A percentile compares a stretch with the other conserved stretches of the same genome.
Evolutionary conservation across 83 land plant genomes (phyloP).

Genomic region (Larix sibirica): DNA sequence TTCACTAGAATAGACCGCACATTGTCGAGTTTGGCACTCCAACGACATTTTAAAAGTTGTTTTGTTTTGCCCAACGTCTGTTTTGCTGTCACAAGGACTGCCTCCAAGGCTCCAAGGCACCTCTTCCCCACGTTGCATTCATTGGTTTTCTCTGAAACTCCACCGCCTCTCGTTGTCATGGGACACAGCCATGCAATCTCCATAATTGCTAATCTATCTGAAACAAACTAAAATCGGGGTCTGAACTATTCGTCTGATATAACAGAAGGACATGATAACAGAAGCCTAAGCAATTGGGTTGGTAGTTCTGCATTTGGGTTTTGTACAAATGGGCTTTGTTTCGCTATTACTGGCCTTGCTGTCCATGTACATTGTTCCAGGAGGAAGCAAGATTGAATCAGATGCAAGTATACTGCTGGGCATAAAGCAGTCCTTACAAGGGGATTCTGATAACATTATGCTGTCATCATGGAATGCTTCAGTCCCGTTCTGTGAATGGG

Average conservation of each 20-base stretch:
- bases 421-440: conserved; percentile 56
- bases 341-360: background rate
- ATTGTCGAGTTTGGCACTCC: background rate
- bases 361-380: background rate
- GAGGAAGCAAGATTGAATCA: conserved; percentile 12
- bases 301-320: no score
- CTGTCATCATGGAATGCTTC: conserved; percentile 65
- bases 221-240: background rate
- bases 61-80: background rate
- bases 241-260: background rate
- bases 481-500: conserved; percentile 64
- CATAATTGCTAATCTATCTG: background rate
- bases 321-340: background rate
- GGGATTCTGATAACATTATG: conserved; percentile 38
- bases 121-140: background rate
- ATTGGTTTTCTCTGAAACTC: background rate
- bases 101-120: background rate
- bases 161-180: background rate
- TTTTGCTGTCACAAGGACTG: background rate
- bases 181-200: background rate
- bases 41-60: background rate
- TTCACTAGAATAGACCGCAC: background rate
- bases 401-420: conserved; percentile 11
- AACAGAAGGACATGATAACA: background rate
- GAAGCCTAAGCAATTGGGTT: background rate